These are phyloP conservation scores for Aphanomyces astaci DNA, from an alignment of 352 stramenopile species.

Conservation along the genomic window DNA sequence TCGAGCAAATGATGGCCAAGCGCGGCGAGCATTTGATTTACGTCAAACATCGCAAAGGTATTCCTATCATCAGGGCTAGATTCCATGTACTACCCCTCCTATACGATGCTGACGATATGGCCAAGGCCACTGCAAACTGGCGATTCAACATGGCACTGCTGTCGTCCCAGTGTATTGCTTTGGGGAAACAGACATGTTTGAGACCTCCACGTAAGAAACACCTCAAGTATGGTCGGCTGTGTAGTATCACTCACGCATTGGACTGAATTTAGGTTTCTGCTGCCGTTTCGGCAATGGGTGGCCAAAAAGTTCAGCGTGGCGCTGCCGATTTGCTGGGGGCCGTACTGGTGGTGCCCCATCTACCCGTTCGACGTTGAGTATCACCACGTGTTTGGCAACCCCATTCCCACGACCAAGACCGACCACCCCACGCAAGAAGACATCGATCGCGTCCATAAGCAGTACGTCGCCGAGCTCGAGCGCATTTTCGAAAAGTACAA, in stretches of 20 bases:
- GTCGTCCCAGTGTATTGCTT: constrained; percentile 77
- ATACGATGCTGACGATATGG: neutral
- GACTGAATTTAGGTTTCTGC: constrained; percentile 34
- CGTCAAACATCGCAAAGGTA: constrained; percentile 68
- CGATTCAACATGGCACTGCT: constrained; percentile 62
- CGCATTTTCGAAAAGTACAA: constrained; percentile 84
- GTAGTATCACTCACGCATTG: no score
- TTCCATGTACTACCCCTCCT: no score
- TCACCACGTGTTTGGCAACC: constrained; percentile 68
- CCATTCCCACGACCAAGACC: constrained; percentile 54
- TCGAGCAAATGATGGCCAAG: constrained; percentile 76
- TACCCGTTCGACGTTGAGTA: constrained; percentile 50
- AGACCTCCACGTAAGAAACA: constrained; percentile 47
- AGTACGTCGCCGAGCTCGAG: constrained; percentile 60
- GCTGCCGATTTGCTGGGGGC: constrained; percentile 50
- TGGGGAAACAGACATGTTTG: constrained; percentile 78
- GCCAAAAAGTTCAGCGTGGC: constrained; percentile 58
- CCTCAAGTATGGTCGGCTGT: no score
- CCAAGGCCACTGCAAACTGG: constrained; percentile 58
- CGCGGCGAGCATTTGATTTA: constrained; percentile 66
- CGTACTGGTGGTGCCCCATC: constrained; percentile 49
- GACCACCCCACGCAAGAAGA: constrained; percentile 49
- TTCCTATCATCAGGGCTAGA: no score
- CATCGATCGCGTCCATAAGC: constrained; percentile 54
- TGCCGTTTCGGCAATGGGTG: constrained; percentile 62